These are phyloP conservation scores for Calonectria pteridis DNA, from an alignment of 2,329 filamentous ascomycete species.

Conservation along the genomic window DNA sequence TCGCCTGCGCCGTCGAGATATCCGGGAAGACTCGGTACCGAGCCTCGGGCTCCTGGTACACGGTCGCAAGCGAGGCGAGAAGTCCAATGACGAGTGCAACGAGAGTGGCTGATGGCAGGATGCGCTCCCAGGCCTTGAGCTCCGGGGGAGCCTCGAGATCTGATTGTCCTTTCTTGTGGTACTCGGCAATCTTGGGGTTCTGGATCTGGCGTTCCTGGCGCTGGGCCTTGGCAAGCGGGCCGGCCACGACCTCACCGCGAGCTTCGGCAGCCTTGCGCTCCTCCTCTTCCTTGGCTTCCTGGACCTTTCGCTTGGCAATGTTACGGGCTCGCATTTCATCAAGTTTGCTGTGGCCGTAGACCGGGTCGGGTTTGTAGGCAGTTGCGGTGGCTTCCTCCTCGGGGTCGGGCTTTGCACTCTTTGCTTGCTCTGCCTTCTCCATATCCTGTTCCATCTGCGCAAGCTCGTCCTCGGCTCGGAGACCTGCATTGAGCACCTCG, in stretches of 20 bases:
- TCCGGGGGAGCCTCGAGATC: conserved; percentile 65
- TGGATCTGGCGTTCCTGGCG: conserved; percentile 54
- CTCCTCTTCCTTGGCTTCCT: conserved; percentile 58
- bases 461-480: conserved; percentile 74
- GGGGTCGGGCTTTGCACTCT: conserved; percentile 34
- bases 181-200: conserved; percentile 54
- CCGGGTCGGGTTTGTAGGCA: conserved; percentile 55
- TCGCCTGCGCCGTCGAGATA: conserved; percentile 72
- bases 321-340: conserved; percentile 69
- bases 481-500: conserved; percentile 70
- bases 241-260: conserved; percentile 51
- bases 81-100: conserved; percentile 59
- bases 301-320: conserved; percentile 61
- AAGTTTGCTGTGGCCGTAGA: conserved; percentile 69
- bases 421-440: conserved; percentile 40
- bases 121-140: conserved; percentile 63
- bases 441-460: conserved; percentile 60
- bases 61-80: conserved; percentile 57
- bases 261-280: conserved; percentile 57
- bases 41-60: conserved; percentile 67
- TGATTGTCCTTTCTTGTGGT: conserved; percentile 61
- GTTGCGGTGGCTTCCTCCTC: conserved; percentile 41
- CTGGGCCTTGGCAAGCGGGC: conserved; percentile 57
- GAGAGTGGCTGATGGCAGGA: conserved; percentile 66
- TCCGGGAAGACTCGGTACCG: conserved; percentile 69